Conservation (phyloP, 2,329 filamentous ascomycete species). For the Elsinoe ampelina region DNA sequence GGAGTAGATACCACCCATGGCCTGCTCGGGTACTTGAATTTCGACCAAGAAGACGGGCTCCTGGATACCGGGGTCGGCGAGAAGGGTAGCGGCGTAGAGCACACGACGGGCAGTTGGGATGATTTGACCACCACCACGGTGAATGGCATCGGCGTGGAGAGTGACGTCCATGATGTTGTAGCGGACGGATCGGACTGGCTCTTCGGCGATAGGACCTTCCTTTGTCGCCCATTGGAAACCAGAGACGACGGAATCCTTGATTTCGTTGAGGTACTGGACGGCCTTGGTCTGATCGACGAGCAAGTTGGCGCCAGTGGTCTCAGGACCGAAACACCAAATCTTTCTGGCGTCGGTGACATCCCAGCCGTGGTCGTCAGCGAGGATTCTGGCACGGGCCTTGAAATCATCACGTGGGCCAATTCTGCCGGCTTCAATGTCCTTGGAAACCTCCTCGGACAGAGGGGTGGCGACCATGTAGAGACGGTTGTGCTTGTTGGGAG, state of each 20-base stretch:
- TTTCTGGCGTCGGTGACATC: constrained; percentile 99
- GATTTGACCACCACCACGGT: constrained; percentile 98
- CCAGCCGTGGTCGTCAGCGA: constrained; percentile 97
- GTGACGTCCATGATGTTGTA: constrained; percentile 99
- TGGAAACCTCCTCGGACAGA: constrained; percentile 80
- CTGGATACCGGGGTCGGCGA: constrained; percentile 82
- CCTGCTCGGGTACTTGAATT: constrained; percentile 96
- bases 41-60: constrained; percentile 99
- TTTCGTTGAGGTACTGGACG: constrained; percentile 99
- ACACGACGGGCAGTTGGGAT: constrained; percentile 98
- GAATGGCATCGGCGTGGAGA: constrained; percentile 97
- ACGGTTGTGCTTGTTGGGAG: constrained; percentile 99
- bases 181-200: constrained; percentile 93
- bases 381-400: constrained; percentile 92
- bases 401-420: constrained; percentile 94
- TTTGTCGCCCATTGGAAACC: constrained; percentile 99
- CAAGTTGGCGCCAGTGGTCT: constrained; percentile 96
- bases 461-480: constrained; percentile 91
- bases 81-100: constrained; percentile 82
- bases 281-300: constrained; percentile 99
- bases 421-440: constrained; percentile 85
- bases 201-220: constrained; percentile 95
- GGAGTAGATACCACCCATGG: constrained; percentile 99
- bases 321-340: constrained; percentile 99
- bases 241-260: constrained; percentile 99